phyloP scores from a whole-genome alignment of 2,329 filamentous ascomycete species.

The Lachnellula hyalina region DNA sequence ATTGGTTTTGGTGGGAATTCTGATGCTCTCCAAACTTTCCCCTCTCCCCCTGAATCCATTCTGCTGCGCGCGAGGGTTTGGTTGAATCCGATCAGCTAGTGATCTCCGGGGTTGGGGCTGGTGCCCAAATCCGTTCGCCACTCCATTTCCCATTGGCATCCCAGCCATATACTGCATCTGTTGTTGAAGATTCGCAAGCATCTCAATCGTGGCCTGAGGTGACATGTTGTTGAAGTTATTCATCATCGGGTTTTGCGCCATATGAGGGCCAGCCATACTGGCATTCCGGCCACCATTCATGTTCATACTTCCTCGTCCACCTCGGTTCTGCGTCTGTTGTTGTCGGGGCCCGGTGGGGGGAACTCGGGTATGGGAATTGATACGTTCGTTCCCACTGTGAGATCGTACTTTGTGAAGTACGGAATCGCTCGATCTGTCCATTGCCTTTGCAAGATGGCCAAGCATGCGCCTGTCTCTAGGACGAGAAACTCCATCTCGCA shows the following conservation, averaged over 20 bases:
- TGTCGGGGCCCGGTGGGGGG: constrained; percentile 66
- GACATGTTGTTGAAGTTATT: constrained; percentile 47
- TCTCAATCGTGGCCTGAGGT: constrained; percentile 65
- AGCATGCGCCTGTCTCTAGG: constrained; percentile 76
- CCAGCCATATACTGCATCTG: constrained; percentile 83
- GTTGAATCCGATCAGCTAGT: constrained; percentile 70
- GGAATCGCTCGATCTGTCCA: constrained; percentile 73
- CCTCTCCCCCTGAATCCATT: constrained; percentile 19
- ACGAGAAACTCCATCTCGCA: constrained; percentile 65
- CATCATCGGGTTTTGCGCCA: constrained; percentile 36
- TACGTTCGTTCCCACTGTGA: constrained; percentile 67
- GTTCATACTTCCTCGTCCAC: constrained; percentile 34
- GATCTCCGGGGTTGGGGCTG: constrained; percentile 47
- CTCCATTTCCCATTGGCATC: constrained; percentile 41
- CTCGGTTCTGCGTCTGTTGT: constrained; percentile 36
- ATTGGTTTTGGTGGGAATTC: constrained; percentile 3
- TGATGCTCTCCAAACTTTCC: constrained; percentile 20
- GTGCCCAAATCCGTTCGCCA: constrained; percentile 37
- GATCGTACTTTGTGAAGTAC: constrained; percentile 75
- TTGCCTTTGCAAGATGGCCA: constrained; percentile 74
- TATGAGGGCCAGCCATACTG: constrained; percentile 37
- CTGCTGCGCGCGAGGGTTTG: constrained; percentile 18
- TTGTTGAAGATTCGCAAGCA: constrained; percentile 76
- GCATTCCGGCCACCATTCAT: constrained; percentile 44
- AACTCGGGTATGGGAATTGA: constrained; percentile 70